Evolutionary conservation across 2,329 filamentous ascomycete species (phyloP).

Genomic region (Ustulina deusta): DNA sequence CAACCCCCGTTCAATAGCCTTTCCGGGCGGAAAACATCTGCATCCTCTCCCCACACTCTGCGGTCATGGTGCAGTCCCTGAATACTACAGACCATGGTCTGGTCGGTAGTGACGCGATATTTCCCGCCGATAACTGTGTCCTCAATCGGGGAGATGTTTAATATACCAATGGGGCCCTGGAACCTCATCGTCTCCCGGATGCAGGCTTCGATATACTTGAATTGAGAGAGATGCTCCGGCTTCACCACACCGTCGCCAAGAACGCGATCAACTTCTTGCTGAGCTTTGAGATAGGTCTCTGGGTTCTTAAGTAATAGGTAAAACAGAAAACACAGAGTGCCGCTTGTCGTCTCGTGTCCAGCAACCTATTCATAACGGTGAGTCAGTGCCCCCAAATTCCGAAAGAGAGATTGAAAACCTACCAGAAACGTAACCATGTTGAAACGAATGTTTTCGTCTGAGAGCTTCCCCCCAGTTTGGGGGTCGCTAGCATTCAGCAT

Average conservation of each 20-base stretch:
- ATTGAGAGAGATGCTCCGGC: conserved; percentile 60
- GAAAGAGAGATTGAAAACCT: neutral
- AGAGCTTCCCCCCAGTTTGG: conserved; percentile 30
- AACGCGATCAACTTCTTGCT: conserved; percentile 65
- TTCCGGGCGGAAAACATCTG: conserved; percentile 69
- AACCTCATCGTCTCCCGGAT: conserved; percentile 67
- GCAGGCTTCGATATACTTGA: conserved; percentile 67
- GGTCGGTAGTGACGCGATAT: conserved; percentile 61
- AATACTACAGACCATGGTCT: conserved; percentile 60
- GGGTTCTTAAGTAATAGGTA: conserved; percentile 65
- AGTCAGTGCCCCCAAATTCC: neutral
- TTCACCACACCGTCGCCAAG: conserved; percentile 59
- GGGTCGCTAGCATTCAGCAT: conserved; percentile 36
- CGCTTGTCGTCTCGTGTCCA: conserved; percentile 67
- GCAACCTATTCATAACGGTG: conserved; percentile 26
- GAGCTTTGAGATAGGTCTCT: conserved; percentile 59
- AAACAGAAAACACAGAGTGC: conserved; percentile 60
- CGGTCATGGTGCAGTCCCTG: conserved; percentile 66
- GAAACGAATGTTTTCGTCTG: conserved; percentile 33
- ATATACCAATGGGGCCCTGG: conserved; percentile 61
- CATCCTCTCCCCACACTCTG: conserved; percentile 66
- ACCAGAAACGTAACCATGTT: conserved; percentile 40
- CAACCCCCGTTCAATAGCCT: conserved; percentile 69
- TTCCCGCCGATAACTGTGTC: conserved; percentile 64
- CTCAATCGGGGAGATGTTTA: conserved; percentile 56